Percentiles rank a stretch among this genome's conserved stretches.
Conservation (phyloP, 2,329 filamentous ascomycete genomes). For the Fusarium protoensiforme region DNA sequence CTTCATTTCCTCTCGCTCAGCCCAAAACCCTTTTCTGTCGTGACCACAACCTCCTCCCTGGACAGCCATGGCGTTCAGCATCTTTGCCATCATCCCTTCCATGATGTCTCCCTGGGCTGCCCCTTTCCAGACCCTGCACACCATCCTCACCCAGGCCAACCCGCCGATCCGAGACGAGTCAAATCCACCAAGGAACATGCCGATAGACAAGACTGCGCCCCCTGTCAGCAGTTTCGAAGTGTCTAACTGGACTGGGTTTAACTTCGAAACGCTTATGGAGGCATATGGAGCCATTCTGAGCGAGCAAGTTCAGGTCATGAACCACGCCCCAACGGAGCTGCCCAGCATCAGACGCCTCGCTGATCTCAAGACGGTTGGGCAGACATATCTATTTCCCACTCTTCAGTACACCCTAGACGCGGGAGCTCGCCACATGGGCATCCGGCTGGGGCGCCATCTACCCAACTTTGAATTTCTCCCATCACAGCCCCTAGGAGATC, state of each 20-base stretch:
- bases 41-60: neutral
- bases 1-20: neutral
- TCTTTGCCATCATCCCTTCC: neutral
- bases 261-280: neutral
- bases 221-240: neutral
- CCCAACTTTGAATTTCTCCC: neutral
- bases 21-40: neutral
- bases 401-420: neutral
- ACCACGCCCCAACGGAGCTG: neutral
- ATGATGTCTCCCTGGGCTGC: neutral
- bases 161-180: neutral
- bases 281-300: neutral
- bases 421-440: neutral
- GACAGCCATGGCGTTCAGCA: neutral
- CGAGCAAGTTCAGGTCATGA: neutral
- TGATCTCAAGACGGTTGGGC: neutral
- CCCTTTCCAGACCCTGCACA: neutral
- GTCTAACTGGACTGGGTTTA: neutral
- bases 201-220: neutral
- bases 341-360: neutral
- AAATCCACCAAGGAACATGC: no score
- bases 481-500: neutral
- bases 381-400: neutral
- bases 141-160: neutral
- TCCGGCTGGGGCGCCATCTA: neutral